Percentiles rank a stretch among this genome's conserved stretches.
Conservation (phyloP, 495 filamentous ascomycete species). For the Neurospora sp. region DNA sequence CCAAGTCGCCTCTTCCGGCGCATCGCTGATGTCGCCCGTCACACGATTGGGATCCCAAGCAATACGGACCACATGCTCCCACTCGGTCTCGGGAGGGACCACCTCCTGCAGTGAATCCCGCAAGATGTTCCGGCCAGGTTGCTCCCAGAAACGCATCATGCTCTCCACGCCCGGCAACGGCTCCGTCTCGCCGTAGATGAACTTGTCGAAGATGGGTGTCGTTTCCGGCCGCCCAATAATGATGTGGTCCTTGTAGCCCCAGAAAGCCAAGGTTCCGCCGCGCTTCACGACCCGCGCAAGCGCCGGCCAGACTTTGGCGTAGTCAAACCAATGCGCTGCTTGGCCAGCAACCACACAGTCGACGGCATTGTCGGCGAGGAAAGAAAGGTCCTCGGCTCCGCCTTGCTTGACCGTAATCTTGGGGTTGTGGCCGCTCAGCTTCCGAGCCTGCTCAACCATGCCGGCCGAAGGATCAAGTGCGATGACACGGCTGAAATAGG, state of each 20-base stretch:
- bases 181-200: constrained; percentile 33
- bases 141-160: constrained; percentile 51
- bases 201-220: constrained; percentile 35
- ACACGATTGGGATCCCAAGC: constrained; percentile 45
- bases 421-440: constrained; percentile 26
- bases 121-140: constrained; percentile 47
- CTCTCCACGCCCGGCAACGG: constrained; percentile 33
- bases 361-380: constrained; percentile 33
- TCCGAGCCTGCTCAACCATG: constrained; percentile 47
- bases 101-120: constrained; percentile 38
- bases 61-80: constrained; percentile 39
- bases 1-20: constrained; percentile 37
- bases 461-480: constrained; percentile 48
- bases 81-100: constrained; percentile 37
- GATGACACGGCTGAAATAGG: constrained; percentile 37
- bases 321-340: constrained; percentile 59
- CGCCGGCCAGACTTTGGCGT: constrained; percentile 41
- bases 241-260: constrained; percentile 53
- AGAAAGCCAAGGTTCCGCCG: constrained; percentile 49
- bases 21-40: constrained; percentile 16
- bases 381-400: constrained; percentile 41
- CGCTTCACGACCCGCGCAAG: constrained; percentile 40
- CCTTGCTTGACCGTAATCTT: constrained; percentile 38
- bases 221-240: constrained; percentile 40
- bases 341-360: constrained; percentile 52